Base-by-base conservation (phyloP, 2,329 filamentous ascomycete species). In the Xylaria sp. region DNA sequence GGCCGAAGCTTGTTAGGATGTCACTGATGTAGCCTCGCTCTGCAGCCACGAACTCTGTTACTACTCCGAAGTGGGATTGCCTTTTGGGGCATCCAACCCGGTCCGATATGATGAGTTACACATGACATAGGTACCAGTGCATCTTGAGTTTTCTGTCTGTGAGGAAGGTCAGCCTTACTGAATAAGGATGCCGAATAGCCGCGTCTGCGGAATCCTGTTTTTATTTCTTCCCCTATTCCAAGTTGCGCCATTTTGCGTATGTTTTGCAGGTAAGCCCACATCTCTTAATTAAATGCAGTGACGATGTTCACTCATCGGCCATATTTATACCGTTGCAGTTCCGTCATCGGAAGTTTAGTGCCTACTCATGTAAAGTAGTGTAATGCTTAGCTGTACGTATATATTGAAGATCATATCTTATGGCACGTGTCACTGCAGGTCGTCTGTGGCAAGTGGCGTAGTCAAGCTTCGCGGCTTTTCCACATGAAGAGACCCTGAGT, bases 111-210 rank as follows among this genome's bases (percentile, higher is more conserved):
- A 64, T 23, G 6, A 54, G 39, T 60, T 43, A 39, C 66, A 62
- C 57, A 61, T 68, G 66, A 66, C 46, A 36, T 36, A 36, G 4
- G 20, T 61, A 18, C 18, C 1, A 52, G 15, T 25, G 43, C 51
- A 39, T 15, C 9, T 7, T 23, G 56, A 66, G 46, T 36, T 36
- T 41, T 18, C 12, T 55, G 39, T 43, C 57, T 39, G 33, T 36
- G 33, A 9, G 8, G 23, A 36, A 25, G 41, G 23, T 48, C 41
- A 43, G 54, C 57, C 39, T 64, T 61, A 58, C 55, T 56, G 23
- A 49, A 65, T 36, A 9, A 62, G 62, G 43, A 62, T 65, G 57
- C 31, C 56, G 56, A 52, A 28, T 51, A 58, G 56, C 25, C 13
- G n/a, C 23, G 41, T 46, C 23, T 28, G 7, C 13, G 33, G 10